Base-by-base conservation (phyloP, 495 filamentous ascomycete genomes). In the Corynascus novoguineensis region DNA sequence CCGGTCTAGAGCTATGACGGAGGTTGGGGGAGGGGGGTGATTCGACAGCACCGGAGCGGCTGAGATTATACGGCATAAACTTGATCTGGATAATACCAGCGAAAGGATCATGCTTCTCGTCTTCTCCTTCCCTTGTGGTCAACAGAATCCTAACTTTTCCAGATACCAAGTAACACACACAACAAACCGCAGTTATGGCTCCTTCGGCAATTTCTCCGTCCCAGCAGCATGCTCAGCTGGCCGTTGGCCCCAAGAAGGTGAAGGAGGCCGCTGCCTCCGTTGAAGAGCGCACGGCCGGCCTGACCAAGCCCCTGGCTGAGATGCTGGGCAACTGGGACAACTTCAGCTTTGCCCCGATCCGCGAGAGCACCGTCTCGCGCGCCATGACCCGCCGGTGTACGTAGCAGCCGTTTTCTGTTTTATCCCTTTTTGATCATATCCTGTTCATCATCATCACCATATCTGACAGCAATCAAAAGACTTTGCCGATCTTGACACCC, bases 71-170 rank as follows among this genome's bases (percentile, higher is more conserved):
- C 90, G 89, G 90, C 85, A 75, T 65, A 70, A 92, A 95, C 89
- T 92, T 93, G 89, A 95, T 92, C 89, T 89, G 88, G 89, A 90
- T 91, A 95, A 93, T 92, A 86, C 89, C 88, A 90, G 90, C 90
- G 89, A 88, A 90, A 93, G 88, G 87, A 92, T 89, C 88, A 91
- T 91, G 87, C 86, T 82, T 69, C 58, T 58, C 55, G 44, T 59
- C 64, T 77, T n/a, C 75, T 78, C 71, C 72, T 69, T 67, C 65
- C 56, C 57, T 63, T 64, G 60, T 37, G 50, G 46, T 40, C n/a
- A 47, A 35, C 35, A 54, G 41, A 59, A 54, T 42, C 53, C 61
- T 67, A 70, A 67, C 68, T 60, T 42, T 65, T 73, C 64, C 70
- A 77, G 73, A 71, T 48, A 35, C 24, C 29, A 17, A n/a, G 3